phyloP scores from a whole-genome alignment of 1,284 basidiomycete genomes.

The Vanrija sp. region DNA sequence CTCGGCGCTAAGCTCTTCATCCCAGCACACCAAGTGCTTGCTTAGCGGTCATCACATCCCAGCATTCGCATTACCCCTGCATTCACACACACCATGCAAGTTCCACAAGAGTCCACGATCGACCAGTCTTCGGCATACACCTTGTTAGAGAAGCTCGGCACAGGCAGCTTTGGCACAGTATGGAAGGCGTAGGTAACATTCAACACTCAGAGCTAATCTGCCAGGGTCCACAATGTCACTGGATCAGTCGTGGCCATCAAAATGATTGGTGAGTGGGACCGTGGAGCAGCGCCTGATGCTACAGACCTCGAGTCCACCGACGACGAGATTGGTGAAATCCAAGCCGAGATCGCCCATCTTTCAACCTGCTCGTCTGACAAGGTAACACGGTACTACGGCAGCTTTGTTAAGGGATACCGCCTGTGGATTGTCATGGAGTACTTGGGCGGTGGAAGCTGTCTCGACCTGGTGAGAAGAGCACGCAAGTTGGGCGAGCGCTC shows the following conservation, averaged over 20 bases:
- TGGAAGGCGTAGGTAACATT: constrained; percentile 69
- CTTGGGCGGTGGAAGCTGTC: constrained; percentile 94
- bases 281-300: background rate
- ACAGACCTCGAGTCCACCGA: constrained; percentile 62
- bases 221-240: constrained; percentile 77
- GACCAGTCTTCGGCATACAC: constrained; percentile 87
- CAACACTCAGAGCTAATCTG: background rate
- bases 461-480: constrained; percentile 67
- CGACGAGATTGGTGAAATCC: constrained; percentile 94
- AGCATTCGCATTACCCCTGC: no score
- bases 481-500: background rate
- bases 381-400: constrained; percentile 94
- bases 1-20: no score
- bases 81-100: background rate
- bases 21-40: no score
- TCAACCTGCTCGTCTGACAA: constrained; percentile 94
- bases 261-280: constrained; percentile 71
- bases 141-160: constrained; percentile 89
- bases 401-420: constrained; percentile 94
- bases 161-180: constrained; percentile 94
- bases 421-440: constrained; percentile 99
- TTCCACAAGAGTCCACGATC: constrained; percentile 11
- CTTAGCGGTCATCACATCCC: no score
- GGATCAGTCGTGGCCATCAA: constrained; percentile 96
- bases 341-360: constrained; percentile 93